A percentile compares a stretch with the other conserved stretches of the same genome.
Conservation (phyloP, 306 rosid species). For the Prunus campanulata region DNA sequence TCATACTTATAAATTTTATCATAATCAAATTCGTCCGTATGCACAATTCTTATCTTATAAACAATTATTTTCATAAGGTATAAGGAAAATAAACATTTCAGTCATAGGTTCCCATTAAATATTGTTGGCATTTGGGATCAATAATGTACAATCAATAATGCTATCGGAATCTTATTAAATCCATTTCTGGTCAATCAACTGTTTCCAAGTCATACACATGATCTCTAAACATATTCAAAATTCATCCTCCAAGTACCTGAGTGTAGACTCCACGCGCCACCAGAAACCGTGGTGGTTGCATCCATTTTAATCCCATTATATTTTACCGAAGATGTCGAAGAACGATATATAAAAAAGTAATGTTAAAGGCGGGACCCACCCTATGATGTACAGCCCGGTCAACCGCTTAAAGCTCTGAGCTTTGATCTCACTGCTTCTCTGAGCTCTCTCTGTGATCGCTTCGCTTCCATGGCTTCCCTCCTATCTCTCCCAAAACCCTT, state of each 20-base stretch:
- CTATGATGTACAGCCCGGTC: neutral
- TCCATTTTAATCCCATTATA: neutral
- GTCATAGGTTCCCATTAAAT: no score
- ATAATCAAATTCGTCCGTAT: no score
- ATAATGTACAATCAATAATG: no score
- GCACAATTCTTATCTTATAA: no score
- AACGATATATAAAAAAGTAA: neutral
- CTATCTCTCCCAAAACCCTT: conserved; percentile 23
- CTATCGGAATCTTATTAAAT: no score
- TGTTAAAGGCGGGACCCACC: neutral
- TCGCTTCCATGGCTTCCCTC: conserved; percentile 40
- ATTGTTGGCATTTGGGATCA: no score
- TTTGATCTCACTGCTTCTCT: neutral
- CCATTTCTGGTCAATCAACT: no score
- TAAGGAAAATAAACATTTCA: no score
- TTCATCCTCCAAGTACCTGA: neutral
- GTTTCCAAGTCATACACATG: no score
- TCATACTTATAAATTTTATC: no score
- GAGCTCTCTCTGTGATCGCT: neutral
- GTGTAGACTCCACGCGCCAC: neutral
- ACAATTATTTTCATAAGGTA: no score
- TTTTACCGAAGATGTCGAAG: neutral
- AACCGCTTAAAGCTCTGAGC: neutral
- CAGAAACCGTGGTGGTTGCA: neutral
- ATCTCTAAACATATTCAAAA: neutral